Conservation (phyloP, 306 rosid species). For the Gastrolobium villosum region DNA sequence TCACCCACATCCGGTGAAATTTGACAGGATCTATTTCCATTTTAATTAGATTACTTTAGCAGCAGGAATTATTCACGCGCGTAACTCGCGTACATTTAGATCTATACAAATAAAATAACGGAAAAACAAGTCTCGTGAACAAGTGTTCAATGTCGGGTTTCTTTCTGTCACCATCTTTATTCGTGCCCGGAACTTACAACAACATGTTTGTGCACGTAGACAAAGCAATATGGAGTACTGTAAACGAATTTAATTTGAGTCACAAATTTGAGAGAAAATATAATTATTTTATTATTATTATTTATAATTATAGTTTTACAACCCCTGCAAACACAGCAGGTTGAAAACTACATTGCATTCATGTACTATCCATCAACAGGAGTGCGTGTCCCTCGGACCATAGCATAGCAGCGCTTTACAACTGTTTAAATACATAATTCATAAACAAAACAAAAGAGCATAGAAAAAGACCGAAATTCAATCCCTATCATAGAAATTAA, state of each 20-base stretch:
- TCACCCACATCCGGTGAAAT: too few relatives aligned
- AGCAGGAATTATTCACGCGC: too few relatives aligned
- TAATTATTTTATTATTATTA: conserved; percentile 44
- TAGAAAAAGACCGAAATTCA: conserved; percentile 18
- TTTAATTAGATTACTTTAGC: too few relatives aligned
- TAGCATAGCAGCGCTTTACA: conserved; percentile 48
- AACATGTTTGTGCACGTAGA: neutral
- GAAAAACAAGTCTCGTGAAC: neutral
- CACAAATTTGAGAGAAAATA: neutral
- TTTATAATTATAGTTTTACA: conserved; percentile 29
- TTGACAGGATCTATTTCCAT: too few relatives aligned
- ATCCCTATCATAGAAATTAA: conserved; percentile 40
- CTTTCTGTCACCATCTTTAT: neutral
- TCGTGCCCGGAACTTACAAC: neutral
- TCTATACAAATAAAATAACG: neutral
- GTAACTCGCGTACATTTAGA: too few relatives aligned
- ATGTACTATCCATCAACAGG: conserved; percentile 30
- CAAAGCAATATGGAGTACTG: neutral
- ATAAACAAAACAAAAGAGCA: neutral
- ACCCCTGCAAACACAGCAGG: conserved; percentile 54
- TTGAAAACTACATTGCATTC: conserved; percentile 51
- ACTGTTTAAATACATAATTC: conserved; percentile 47
- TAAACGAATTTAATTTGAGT: neutral
- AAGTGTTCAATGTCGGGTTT: neutral
- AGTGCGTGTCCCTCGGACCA: conserved; percentile 22